phyloP scores from a whole-genome alignment of 352 stramenopile genomes.

The Phytophthora sansomeana region DNA sequence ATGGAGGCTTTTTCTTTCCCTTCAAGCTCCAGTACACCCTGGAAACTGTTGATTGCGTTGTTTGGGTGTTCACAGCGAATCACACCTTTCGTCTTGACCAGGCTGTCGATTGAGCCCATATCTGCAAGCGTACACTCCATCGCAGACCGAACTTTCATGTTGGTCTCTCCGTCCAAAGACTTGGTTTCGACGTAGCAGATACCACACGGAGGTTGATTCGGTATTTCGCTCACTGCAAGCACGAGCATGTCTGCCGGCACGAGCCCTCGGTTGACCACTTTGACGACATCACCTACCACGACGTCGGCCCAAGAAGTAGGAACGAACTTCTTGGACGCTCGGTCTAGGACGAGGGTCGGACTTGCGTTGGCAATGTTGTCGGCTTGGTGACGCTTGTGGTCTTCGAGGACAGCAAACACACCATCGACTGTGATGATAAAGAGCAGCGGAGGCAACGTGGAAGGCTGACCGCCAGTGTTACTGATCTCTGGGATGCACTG shows the following conservation, averaged over 20 bases:
- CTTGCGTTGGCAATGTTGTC: conserved; percentile 87
- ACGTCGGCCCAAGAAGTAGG: conserved; percentile 81
- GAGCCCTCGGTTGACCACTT: conserved; percentile 79
- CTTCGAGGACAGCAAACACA: conserved; percentile 90
- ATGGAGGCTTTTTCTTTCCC: conserved; percentile 64
- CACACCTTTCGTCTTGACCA: conserved; percentile 62
- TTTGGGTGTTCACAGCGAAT: conserved; percentile 88
- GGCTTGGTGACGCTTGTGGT: conserved; percentile 85
- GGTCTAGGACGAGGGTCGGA: conserved; percentile 68
- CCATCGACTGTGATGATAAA: conserved; percentile 93
- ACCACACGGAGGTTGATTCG: conserved; percentile 65
- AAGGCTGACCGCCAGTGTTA: conserved; percentile 89
- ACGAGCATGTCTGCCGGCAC: conserved; percentile 90
- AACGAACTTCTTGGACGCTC: conserved; percentile 51
- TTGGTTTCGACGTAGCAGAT: conserved; percentile 93
- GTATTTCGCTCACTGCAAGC: conserved; percentile 75
- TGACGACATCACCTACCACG: conserved; percentile 86
- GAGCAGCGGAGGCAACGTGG: conserved; percentile 87
- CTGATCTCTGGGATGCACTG: conserved; percentile 91
- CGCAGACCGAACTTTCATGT: conserved; percentile 91
- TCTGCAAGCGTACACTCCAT: conserved; percentile 73
- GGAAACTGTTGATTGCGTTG: conserved; percentile 92
- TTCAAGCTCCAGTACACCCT: conserved; percentile 82
- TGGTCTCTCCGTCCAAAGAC: conserved; percentile 93
- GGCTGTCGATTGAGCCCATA: conserved; percentile 53